A percentile compares a stretch with the other conserved stretches of the same genome.
Conservation (phyloP, 352 stramenopile genomes). For the Albugo laibachii region DNA sequence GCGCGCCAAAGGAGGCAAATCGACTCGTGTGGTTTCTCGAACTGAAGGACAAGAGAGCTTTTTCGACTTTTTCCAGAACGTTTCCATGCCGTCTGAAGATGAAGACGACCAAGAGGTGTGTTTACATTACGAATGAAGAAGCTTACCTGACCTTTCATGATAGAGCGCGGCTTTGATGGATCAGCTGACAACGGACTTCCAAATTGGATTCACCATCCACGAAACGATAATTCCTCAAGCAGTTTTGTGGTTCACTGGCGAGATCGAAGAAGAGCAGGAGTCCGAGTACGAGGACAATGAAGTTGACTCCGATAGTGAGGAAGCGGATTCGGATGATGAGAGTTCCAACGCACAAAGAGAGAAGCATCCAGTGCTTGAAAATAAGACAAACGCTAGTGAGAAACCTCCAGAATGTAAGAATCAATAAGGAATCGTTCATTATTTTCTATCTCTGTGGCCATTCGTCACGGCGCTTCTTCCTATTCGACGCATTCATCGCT, state of each 20-base stretch:
- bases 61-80: constrained; percentile 73
- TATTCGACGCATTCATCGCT: too few species aligned
- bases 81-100: constrained; percentile 73
- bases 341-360: constrained; percentile 32
- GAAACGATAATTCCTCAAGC: constrained; percentile 76
- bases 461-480: too few species aligned
- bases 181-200: constrained; percentile 62
- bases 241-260: constrained; percentile 72
- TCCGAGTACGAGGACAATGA: constrained; percentile 46
- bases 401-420: constrained; percentile 82
- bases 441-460: too few species aligned
- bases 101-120: constrained; percentile 43
- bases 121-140: constrained; percentile 5
- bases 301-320: not conserved
- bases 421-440: constrained; percentile 25
- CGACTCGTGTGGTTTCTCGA: constrained; percentile 54
- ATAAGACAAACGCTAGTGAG: constrained; percentile 31
- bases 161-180: constrained; percentile 77
- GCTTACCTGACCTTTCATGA: too few species aligned
- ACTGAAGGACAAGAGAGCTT: constrained; percentile 73
- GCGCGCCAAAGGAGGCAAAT: constrained; percentile 56
- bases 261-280: constrained; percentile 53
- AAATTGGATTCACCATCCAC: constrained; percentile 76
- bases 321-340: constrained; percentile 13
- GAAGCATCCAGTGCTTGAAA: constrained; percentile 55